Base-by-base conservation (phyloP, 495 filamentous ascomycete species). In the Aspergillus homomorphus region DNA sequence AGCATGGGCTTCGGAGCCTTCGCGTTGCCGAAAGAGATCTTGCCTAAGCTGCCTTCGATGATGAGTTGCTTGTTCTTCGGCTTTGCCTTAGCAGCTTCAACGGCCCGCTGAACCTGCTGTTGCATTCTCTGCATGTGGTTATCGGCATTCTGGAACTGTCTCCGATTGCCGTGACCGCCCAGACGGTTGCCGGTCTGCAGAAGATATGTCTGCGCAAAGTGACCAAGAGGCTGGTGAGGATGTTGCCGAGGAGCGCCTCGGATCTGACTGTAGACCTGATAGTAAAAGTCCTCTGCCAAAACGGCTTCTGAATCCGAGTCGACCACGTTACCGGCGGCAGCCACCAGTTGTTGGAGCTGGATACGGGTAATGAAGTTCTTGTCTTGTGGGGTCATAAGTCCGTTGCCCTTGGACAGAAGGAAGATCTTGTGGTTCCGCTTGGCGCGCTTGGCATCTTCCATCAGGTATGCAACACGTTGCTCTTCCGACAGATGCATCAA, bases 361-460 rank as follows among this genome's bases (percentile, higher is more conserved):
- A 99, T 98, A 15, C 95, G 85, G 10, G 95, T 97, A 57, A 99
- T 94, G 69, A 97, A 99, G 66, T 97, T 99, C 80, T 99, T 99
- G 73, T 99, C 94, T 67, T 96, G 91, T 2, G 95, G 95, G 19
- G 95, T 98, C 94, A 99, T 99, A 55, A 99, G 70, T 23, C 94
- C 95, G 67, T 99, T 98, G 65, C 95, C 92, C 64, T 87, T 89
- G 8, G 95, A 96, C 22, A 99, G 77, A 22, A 94, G 82, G 65
- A 89, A 91, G 54, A 99, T 99, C 77, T 99, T 99, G 77, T 98
- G 93, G 68, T 98, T 98, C 28, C 94, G 86, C 75, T 99, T 99
- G 3, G 95, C 90, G 48, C 95, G 85, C 73, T 91, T 96, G 10
- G 93, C 92, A 69, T 98, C 94, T 63, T 96, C 94, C 59, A 88